Percentiles rank a stretch among this genome's conserved stretches.
Evolutionary conservation across 78 protist species (phyloP).

Genomic region (Paratrimastix pyriformis): DNA sequence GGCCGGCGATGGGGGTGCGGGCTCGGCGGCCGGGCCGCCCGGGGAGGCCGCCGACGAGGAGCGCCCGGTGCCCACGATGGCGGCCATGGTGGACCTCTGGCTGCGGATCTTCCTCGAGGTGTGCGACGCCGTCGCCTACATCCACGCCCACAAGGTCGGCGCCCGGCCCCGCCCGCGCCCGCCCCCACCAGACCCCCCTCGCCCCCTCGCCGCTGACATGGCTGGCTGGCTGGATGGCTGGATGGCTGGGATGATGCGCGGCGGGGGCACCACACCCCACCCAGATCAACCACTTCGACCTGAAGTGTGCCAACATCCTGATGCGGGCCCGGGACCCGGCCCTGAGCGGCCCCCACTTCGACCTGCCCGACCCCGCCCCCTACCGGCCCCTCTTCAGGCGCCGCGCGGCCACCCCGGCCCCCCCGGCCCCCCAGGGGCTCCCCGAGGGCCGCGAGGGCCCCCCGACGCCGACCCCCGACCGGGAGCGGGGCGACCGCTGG

Average conservation of each 20-base stretch:
- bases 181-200: no score
- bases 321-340: constrained; percentile 43
- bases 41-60: no score
- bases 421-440: not conserved
- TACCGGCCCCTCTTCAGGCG: not conserved
- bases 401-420: not conserved
- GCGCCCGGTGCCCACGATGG: no score
- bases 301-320: constrained; percentile 71
- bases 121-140: constrained; percentile 16
- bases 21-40: no score
- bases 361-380: not conserved
- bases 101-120: constrained; percentile 40
- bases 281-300: constrained; percentile 70
- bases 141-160: constrained; percentile 9
- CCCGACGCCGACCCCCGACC: not conserved
- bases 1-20: no score
- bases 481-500: not conserved
- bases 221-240: no score
- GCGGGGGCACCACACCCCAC: no score
- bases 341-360: constrained; percentile 16
- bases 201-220: constrained; percentile 25
- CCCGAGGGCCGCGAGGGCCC: not conserved
- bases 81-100: constrained; percentile 33
- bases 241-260: no score
- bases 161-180: no score